A percentile compares a stretch with the other conserved stretches of the same genome.
phyloP scores from a whole-genome alignment of 257 asterid species.

The Datura wrightii region DNA sequence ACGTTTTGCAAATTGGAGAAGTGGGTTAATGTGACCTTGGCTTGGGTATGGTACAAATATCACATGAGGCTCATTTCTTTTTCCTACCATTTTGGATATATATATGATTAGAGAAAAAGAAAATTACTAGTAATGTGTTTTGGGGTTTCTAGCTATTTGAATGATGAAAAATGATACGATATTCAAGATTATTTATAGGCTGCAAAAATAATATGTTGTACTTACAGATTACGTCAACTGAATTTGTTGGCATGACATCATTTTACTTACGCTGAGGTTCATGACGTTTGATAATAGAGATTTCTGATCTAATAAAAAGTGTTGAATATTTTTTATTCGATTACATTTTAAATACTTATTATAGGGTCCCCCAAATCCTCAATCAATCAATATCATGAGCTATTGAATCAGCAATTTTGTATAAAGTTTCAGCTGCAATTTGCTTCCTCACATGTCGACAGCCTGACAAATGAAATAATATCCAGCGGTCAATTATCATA shows the following conservation, averaged over 20 bases:
- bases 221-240: background rate
- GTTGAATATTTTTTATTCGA: background rate
- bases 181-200: background rate
- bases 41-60: constrained; percentile 66
- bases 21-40: constrained; percentile 90
- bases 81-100: background rate
- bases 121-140: background rate
- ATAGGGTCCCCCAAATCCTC: background rate
- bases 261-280: background rate
- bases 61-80: constrained; percentile 39
- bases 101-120: background rate
- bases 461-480: background rate
- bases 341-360: background rate
- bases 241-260: background rate
- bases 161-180: background rate
- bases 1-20: constrained; percentile 77
- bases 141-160: background rate
- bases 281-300: background rate
- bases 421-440: background rate
- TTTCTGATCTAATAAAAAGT: background rate
- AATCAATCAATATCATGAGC: background rate
- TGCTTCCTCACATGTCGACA: constrained; percentile 7
- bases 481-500: too few species aligned
- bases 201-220: background rate
- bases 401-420: background rate